Conservation (phyloP, 2,329 filamentous ascomycete genomes). For the Dactylellina cionopaga region DNA sequence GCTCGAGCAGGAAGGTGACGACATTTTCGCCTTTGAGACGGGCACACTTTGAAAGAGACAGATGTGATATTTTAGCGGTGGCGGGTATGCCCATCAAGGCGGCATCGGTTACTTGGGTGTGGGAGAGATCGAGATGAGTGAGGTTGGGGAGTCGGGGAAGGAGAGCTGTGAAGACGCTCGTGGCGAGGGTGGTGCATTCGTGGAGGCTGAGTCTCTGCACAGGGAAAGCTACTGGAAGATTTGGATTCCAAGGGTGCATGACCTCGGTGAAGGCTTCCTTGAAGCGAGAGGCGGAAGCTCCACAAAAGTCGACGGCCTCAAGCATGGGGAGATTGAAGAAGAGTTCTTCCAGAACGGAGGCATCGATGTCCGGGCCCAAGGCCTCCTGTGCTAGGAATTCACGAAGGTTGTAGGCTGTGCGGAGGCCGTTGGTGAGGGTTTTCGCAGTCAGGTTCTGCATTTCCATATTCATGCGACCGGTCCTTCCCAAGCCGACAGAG, state of each 20-base stretch:
- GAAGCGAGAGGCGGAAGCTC: conserved; percentile 75
- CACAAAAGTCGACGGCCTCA: conserved; percentile 78
- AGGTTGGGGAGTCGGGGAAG: conserved; percentile 75
- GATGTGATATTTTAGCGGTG: conserved; percentile 78
- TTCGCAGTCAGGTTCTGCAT: conserved; percentile 79
- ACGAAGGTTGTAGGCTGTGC: conserved; percentile 76
- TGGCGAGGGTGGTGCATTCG: conserved; percentile 77
- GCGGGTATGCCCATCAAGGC: conserved; percentile 76
- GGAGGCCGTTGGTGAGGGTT: conserved; percentile 76
- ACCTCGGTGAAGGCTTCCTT: conserved; percentile 71
- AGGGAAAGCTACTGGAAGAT: conserved; percentile 67
- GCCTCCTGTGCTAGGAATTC: conserved; percentile 85
- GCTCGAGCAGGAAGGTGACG: conserved; percentile 75
- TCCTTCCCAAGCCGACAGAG: conserved; percentile 78
- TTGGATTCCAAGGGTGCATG: conserved; percentile 63
- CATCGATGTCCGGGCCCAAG: conserved; percentile 77
- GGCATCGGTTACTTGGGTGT: conserved; percentile 77
- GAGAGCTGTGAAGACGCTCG: conserved; percentile 73
- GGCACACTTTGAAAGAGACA: conserved; percentile 81
- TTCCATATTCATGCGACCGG: conserved; percentile 76
- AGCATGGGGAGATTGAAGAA: conserved; percentile 73
- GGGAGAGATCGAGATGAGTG: conserved; percentile 82
- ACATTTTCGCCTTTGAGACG: conserved; percentile 73
- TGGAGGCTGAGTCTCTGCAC: conserved; percentile 78
- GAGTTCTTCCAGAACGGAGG: conserved; percentile 75